Percentiles rank a stretch among this genome's conserved stretches.
Evolutionary conservation across 2,329 filamentous ascomycete genomes (phyloP).

Genomic region (Anthostomella pinea): DNA sequence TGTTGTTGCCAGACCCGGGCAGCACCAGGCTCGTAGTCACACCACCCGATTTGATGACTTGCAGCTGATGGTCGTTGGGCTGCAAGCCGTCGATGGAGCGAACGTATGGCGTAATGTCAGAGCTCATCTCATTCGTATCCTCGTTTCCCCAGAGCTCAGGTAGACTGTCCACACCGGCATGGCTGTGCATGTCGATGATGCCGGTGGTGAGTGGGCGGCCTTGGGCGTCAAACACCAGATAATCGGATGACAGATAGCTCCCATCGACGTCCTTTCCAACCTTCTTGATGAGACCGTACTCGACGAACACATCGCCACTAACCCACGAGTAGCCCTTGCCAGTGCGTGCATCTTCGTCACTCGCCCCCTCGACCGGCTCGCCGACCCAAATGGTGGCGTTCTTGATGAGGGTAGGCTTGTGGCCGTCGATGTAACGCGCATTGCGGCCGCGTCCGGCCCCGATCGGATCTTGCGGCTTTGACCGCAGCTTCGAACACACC

Average conservation of each 20-base stretch:
- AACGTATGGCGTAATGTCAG: slow-evolving; percentile 65
- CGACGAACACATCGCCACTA: slow-evolving; percentile 57
- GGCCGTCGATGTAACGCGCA: slow-evolving; percentile 57
- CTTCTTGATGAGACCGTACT: slow-evolving; percentile 58
- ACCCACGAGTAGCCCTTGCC: slow-evolving; percentile 62
- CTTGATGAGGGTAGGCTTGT: slow-evolving; percentile 59
- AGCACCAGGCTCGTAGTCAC: slow-evolving; percentile 66
- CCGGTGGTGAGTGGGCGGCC: slow-evolving; percentile 63
- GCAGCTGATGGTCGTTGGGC: slow-evolving; percentile 61
- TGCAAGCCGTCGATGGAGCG: slow-evolving; percentile 64
- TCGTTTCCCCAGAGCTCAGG: slow-evolving; percentile 51
- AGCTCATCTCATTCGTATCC: slow-evolving; percentile 63
- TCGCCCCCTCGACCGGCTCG: slow-evolving; percentile 53
- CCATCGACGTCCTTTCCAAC: slow-evolving; percentile 38
- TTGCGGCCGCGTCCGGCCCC: slow-evolving; percentile 57
- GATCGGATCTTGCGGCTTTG: slow-evolving; percentile 53
- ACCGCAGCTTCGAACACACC: slow-evolving; percentile 53
- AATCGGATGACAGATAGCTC: slow-evolving; percentile 43
- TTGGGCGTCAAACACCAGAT: slow-evolving; percentile 53
- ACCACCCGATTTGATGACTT: slow-evolving; percentile 70
- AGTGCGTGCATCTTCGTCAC: slow-evolving; percentile 50
- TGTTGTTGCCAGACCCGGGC: slow-evolving; percentile 70
- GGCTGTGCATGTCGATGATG: slow-evolving; percentile 71
- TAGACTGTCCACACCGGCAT: slow-evolving; percentile 59
- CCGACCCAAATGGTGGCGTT: slow-evolving; percentile 68